phyloP scores from a whole-genome alignment of 2,329 filamentous ascomycete species.

The Colletotrichum orchidophilum region DNA sequence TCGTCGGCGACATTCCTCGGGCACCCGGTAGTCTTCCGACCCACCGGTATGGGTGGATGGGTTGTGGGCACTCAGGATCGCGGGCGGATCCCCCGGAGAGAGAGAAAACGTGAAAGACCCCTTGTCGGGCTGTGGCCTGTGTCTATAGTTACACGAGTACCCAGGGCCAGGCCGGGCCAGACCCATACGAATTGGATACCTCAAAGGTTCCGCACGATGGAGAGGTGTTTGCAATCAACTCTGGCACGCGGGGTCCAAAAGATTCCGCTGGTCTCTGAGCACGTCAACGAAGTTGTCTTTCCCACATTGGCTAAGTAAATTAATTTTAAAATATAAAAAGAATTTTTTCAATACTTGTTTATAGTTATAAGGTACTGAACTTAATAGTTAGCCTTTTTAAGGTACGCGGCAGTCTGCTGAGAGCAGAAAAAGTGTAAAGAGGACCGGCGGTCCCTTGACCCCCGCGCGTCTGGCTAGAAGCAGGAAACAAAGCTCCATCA shows the following conservation, averaged over 20 bases:
- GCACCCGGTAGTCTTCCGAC: neutral
- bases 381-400: too few species aligned
- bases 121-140: neutral
- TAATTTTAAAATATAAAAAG: too few species aligned
- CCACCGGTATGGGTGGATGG: neutral
- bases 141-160: neutral
- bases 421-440: too few species aligned
- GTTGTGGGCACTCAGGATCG: neutral
- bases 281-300: too few species aligned
- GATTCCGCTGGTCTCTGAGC: too few species aligned
- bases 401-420: too few species aligned
- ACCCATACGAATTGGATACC: neutral
- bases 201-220: neutral
- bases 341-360: too few species aligned
- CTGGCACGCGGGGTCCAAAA: too few species aligned
- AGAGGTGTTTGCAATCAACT: neutral
- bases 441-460: too few species aligned
- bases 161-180: neutral
- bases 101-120: neutral
- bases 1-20: neutral
- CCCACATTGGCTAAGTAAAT: too few species aligned
- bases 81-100: neutral
- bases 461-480: neutral
- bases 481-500: slow-evolving; percentile 2
- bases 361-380: too few species aligned